phyloP scores from a whole-genome alignment of 306 rosid genomes.

The Astragalus glycyphyllos region DNA sequence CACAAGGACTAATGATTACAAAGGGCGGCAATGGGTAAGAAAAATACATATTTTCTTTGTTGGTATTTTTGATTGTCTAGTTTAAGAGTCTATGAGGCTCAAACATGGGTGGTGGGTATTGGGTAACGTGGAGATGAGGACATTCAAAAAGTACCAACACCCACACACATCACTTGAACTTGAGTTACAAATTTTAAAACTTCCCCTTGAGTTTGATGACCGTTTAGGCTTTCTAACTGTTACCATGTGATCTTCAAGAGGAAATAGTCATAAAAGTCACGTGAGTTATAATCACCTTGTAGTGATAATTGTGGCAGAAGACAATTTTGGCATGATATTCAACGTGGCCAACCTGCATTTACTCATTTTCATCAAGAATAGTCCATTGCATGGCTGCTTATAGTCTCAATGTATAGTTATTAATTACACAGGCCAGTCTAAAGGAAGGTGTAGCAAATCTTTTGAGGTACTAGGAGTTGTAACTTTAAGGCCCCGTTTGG shows the following conservation, averaged over 20 bases:
- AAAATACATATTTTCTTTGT: conserved; percentile 2
- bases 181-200: conserved; percentile 42
- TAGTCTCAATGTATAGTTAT: neutral
- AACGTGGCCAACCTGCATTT: conserved; percentile 41
- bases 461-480: too few species aligned
- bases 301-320: conserved; percentile 50
- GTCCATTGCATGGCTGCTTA: conserved; percentile 24
- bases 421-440: neutral
- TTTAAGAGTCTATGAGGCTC: too few species aligned
- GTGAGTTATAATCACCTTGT: conserved; percentile 33
- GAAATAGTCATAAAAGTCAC: conserved; percentile 38
- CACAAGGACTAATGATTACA: conserved; percentile 74
- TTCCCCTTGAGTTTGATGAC: conserved; percentile 46
- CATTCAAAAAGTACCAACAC: conserved; percentile 13
- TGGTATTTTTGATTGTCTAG: too few species aligned
- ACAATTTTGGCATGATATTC: too few species aligned
- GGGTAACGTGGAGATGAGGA: conserved; percentile 33
- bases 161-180: conserved; percentile 25
- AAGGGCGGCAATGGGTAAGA: conserved; percentile 59
- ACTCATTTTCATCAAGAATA: conserved; percentile 31
- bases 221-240: neutral
- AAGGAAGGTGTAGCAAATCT: too few species aligned
- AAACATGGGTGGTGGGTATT: neutral
- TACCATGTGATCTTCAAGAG: conserved; percentile 26
- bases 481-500: too few species aligned